Evolutionary conservation across 768 basidiomycete genomes (phyloP).

Genomic region (Termitomyces sp.): DNA sequence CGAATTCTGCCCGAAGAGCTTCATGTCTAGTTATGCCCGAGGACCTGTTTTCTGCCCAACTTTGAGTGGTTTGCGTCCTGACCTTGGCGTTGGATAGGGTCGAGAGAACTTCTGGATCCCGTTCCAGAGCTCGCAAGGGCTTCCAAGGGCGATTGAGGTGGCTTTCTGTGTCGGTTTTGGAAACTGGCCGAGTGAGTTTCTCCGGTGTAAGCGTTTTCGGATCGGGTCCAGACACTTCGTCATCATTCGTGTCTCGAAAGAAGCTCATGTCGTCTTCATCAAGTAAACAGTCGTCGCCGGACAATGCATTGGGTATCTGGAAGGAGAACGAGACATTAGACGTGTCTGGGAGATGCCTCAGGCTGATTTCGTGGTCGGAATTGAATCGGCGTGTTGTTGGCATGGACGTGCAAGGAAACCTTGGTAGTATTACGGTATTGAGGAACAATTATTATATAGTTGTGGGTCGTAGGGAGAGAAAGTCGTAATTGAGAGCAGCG

Average conservation of each 20-base stretch:
- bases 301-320: constrained; percentile 45
- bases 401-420: constrained; percentile 12
- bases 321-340: constrained; percentile 53
- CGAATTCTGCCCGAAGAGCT: constrained; percentile 25
- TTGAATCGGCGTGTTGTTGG: constrained; percentile 22
- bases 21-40: constrained; percentile 10
- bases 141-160: neutral
- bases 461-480: no score
- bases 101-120: neutral
- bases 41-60: constrained; percentile 17
- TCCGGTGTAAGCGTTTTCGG: constrained; percentile 33
- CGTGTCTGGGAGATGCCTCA: constrained; percentile 53
- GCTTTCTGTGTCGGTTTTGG: neutral
- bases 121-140: constrained; percentile 1
- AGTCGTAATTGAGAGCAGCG: no score
- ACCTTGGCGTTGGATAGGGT: constrained; percentile 8
- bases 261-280: constrained; percentile 45
- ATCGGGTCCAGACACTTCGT: constrained; percentile 25
- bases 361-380: constrained; percentile 40
- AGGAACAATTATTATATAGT: neutral
- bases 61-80: constrained; percentile 15
- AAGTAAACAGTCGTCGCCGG: constrained; percentile 49
- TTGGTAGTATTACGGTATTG: no score
- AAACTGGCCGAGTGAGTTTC: constrained; percentile 25
- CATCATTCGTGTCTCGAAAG: constrained; percentile 34